These are phyloP conservation scores for Fusarium chlamydosporum DNA, from an alignment of 2,329 filamentous ascomycete genomes.

Conservation along the genomic window DNA sequence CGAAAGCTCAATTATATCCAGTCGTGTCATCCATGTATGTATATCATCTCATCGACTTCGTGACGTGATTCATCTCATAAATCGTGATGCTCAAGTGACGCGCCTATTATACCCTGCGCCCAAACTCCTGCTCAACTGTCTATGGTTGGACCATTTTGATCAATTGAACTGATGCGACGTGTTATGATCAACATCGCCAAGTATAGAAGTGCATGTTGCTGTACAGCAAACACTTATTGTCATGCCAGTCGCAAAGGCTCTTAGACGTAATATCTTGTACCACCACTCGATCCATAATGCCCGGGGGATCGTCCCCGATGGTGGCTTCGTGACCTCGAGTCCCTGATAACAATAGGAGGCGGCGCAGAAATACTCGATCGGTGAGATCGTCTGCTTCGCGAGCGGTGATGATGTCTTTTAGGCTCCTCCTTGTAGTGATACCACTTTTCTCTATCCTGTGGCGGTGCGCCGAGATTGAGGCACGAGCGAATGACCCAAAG, in stretches of 20 bases:
- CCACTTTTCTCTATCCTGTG: slow-evolving; percentile 52
- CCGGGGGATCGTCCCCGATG: slow-evolving; percentile 35
- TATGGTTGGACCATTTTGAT: not conserved
- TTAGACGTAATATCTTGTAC: slow-evolving; percentile 40
- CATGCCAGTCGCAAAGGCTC: not conserved
- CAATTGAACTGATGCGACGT: not conserved
- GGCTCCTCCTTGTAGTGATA: slow-evolving; percentile 53
- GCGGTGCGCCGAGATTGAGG: slow-evolving; percentile 58
- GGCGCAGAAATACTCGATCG: slow-evolving; percentile 48
- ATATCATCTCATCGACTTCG: not conserved
- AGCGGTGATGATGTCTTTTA: slow-evolving; percentile 44
- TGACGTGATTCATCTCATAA: slow-evolving; percentile 30
- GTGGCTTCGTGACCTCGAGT: slow-evolving; percentile 43
- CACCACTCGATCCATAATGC: slow-evolving; percentile 35
- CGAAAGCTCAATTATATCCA: not conserved
- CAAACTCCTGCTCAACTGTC: not conserved
- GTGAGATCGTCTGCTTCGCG: slow-evolving; percentile 42
- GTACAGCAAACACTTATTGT: not conserved
- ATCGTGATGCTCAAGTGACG: slow-evolving; percentile 17
- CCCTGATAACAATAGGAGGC: slow-evolving; percentile 44
- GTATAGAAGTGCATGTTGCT: not conserved
- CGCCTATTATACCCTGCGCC: not conserved
- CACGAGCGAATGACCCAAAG: slow-evolving; percentile 64
- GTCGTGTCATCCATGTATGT: not conserved
- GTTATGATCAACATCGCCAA: no score